A percentile compares a stretch with the other conserved stretches of the same genome.
phyloP scores from a whole-genome alignment of 495 filamentous ascomycete species.

The Venustampulla echinocandica region DNA sequence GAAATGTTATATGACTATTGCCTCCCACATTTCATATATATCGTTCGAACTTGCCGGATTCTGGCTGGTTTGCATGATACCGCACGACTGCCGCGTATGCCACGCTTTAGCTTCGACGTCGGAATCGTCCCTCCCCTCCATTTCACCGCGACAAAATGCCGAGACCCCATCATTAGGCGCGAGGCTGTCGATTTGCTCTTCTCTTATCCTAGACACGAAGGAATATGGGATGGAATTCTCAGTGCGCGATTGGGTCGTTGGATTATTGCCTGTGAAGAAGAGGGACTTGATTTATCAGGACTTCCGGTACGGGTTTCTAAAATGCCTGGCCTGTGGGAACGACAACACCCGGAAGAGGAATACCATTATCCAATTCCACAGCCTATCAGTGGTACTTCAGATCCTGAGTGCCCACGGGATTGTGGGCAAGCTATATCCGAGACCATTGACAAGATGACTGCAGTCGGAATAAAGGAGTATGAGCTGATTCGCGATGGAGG shows the following conservation, averaged over 20 bases:
- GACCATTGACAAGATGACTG: too few species aligned
- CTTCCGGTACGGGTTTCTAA: constrained; percentile 54
- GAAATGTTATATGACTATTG: constrained; percentile 21
- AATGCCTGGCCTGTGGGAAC: not conserved
- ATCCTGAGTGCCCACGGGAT: too few species aligned
- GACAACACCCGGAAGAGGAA: too few species aligned
- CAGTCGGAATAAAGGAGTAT: constrained; percentile 63
- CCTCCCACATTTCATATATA: constrained; percentile 17
- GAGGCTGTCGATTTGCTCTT: constrained; percentile 34
- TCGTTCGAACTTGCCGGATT: constrained; percentile 9
- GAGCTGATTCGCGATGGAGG: constrained; percentile 79
- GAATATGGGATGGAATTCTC: constrained; percentile 34
- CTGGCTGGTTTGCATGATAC: constrained; percentile 2
- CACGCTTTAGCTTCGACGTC: constrained; percentile 48
- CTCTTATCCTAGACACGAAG: constrained; percentile 36
- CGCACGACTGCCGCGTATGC: constrained; percentile 6
- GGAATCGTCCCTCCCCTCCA: constrained; percentile 33
- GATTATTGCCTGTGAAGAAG: constrained; percentile 17
- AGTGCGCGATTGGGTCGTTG: constrained; percentile 15
- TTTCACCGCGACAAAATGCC: constrained; percentile 33
- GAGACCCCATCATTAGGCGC: constrained; percentile 35
- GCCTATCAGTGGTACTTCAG: too few species aligned
- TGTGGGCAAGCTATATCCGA: too few species aligned
- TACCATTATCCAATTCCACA: too few species aligned
- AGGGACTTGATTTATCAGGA: constrained; percentile 63